Conservation (phyloP, 495 filamentous ascomycete species). For the Hypomontagnella submonticulosa region DNA sequence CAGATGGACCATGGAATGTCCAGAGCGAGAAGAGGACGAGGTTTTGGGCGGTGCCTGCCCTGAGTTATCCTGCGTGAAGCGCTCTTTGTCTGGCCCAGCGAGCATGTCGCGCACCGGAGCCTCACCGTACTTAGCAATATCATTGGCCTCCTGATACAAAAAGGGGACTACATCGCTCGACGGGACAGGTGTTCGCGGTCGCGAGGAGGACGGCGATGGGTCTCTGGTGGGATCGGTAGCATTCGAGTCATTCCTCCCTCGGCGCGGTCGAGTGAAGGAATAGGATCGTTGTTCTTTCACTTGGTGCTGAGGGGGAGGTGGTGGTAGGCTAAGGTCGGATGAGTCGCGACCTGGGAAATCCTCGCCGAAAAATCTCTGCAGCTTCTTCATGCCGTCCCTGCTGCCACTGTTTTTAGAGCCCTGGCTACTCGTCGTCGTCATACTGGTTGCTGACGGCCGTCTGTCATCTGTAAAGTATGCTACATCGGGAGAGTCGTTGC, state of each 20-base stretch:
- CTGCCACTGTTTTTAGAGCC: constrained; percentile 83
- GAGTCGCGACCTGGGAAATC: constrained; percentile 76
- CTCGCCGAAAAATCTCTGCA: constrained; percentile 89
- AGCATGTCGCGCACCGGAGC: constrained; percentile 81
- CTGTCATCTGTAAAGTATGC: constrained; percentile 77
- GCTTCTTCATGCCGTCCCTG: constrained; percentile 73
- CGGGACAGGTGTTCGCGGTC: constrained; percentile 84
- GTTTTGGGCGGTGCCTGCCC: constrained; percentile 59
- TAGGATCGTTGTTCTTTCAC: constrained; percentile 67
- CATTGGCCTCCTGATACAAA: constrained; percentile 89
- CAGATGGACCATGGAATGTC: constrained; percentile 65
- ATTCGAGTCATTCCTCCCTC: constrained; percentile 82
- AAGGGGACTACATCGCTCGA: constrained; percentile 96
- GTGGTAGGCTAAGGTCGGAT: constrained; percentile 76
- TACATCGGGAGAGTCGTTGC: constrained; percentile 74
- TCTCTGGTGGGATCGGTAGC: constrained; percentile 69
- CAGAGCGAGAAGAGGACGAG: constrained; percentile 63
- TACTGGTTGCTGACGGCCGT: constrained; percentile 89
- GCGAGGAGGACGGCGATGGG: constrained; percentile 72
- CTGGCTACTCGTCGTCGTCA: constrained; percentile 84
- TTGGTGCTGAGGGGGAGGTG: constrained; percentile 50
- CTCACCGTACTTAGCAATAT: constrained; percentile 83
- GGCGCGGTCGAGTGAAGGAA: constrained; percentile 65
- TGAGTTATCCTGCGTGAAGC: constrained; percentile 62
- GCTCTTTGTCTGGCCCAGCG: constrained; percentile 74